Conservation (phyloP, 2,329 filamentous ascomycete species). For the Fusarium domesticum region DNA sequence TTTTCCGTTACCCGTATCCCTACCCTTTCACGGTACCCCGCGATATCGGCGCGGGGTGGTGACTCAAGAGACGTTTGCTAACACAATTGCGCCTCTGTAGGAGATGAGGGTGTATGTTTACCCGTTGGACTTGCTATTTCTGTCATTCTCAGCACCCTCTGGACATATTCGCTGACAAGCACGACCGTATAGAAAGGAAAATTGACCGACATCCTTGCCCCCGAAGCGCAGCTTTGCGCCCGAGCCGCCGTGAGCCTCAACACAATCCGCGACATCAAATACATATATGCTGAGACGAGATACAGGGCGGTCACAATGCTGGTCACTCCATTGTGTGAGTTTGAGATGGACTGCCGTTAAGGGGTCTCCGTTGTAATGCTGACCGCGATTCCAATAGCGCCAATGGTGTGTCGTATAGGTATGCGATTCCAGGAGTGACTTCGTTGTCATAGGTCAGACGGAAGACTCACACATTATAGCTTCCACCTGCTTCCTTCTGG, state of each 20-base stretch:
- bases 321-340: too few relatives aligned
- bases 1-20: constrained; percentile 11
- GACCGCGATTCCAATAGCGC: constrained; percentile 19
- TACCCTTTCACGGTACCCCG: constrained; percentile 9
- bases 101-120: constrained; percentile 35
- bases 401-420: constrained; percentile 39
- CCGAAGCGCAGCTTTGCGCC: constrained; percentile 32
- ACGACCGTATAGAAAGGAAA: constrained; percentile 36
- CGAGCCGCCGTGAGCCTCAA: constrained; percentile 33
- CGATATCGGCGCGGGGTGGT: constrained; percentile 23
- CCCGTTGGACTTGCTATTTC: too few relatives aligned
- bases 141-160: too few relatives aligned
- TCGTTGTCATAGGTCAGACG: too few relatives aligned
- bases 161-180: too few relatives aligned
- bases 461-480: constrained; percentile 36
- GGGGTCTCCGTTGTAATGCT: constrained; percentile 1
- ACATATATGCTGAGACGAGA: constrained; percentile 22
- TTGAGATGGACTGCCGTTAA: constrained; percentile 9
- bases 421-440: constrained; percentile 14
- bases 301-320: constrained; percentile 30
- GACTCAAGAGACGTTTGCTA: constrained; percentile 22
- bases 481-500: constrained; percentile 66
- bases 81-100: constrained; percentile 26
- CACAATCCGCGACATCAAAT: constrained; percentile 14
- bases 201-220: constrained; percentile 35